A percentile compares a stretch with the other conserved stretches of the same genome.
Conservation (phyloP, 208 protist species). For the Acanthamoeba royreba region DNA sequence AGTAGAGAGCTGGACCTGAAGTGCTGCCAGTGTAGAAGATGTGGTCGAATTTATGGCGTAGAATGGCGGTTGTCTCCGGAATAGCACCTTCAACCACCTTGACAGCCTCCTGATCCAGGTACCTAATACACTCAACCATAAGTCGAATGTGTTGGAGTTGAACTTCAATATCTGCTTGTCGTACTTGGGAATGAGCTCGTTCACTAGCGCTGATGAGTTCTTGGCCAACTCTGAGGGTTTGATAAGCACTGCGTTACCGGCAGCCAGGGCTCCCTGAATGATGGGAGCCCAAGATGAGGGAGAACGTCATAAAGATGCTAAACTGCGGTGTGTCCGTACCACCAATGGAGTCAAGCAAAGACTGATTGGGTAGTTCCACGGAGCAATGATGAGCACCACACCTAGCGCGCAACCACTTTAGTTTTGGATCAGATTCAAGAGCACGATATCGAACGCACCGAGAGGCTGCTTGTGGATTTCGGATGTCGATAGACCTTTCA, state of each 20-base stretch:
- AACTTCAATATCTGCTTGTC: no score
- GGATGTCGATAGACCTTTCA: background rate
- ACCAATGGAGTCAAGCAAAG: background rate
- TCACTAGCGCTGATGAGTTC: background rate
- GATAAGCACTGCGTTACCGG: background rate
- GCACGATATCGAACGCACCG: background rate
- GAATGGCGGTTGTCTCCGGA: constrained; percentile 77
- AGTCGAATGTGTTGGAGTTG: no score
- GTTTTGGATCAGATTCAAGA: background rate
- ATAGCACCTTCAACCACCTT: constrained; percentile 77
- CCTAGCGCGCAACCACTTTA: background rate
- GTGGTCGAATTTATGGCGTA: constrained; percentile 86
- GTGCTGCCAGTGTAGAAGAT: constrained; percentile 90
- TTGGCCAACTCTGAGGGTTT: background rate
- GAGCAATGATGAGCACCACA: constrained; percentile 12
- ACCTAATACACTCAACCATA: no score
- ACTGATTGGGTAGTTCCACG: constrained; percentile 23
- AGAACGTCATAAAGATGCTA: background rate
- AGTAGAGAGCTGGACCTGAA: background rate
- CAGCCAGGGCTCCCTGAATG: background rate
- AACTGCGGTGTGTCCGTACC: background rate
- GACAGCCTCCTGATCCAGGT: constrained; percentile 78
- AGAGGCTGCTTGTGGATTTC: constrained; percentile 14
- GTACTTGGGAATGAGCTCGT: constrained; percentile 3
- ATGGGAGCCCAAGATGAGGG: background rate